Percentiles rank a stretch among this genome's conserved stretches.
These are phyloP conservation scores for Sisymbrium altissimum DNA, from an alignment of 345 rosid species.

Conservation along the genomic window DNA sequence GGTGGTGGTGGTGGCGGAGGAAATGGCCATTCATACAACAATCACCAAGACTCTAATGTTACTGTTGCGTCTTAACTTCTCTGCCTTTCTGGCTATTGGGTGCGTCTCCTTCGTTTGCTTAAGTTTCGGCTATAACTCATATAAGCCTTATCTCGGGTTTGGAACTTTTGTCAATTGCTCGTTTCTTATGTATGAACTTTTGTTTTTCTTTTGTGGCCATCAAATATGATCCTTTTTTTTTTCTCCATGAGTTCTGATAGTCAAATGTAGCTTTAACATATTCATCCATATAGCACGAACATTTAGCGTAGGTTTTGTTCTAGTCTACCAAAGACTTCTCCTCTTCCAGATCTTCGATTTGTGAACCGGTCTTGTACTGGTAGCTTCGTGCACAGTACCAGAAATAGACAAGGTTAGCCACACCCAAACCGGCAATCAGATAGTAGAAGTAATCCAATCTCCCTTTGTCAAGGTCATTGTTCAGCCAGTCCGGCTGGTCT, in stretches of 20 bases:
- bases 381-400: constrained; percentile 41
- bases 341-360: not conserved
- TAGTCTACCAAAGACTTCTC: constrained; percentile 2
- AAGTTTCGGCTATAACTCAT: not conserved
- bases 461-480: constrained; percentile 45
- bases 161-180: constrained; percentile 19
- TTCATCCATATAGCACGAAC: not conserved
- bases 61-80: constrained; percentile 21
- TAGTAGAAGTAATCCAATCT: constrained; percentile 59
- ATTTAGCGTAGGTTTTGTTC: constrained; percentile 9
- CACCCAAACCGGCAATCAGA: constrained; percentile 47
- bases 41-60: constrained; percentile 23
- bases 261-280: not conserved
- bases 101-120: not conserved
- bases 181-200: constrained; percentile 7
- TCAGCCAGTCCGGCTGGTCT: constrained; percentile 52
- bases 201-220: not conserved
- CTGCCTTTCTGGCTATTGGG: constrained; percentile 7
- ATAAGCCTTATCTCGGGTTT: constrained; percentile 18
- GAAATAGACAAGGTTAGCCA: constrained; percentile 46
- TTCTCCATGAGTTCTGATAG: not conserved
- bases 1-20: constrained; percentile 52
- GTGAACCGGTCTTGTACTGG: constrained; percentile 38
- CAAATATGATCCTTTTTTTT: not conserved
- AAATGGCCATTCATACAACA: constrained; percentile 41